These are phyloP conservation scores for Rhododendron vialii DNA, from an alignment of 148 eudicot genomes.

Conservation along the genomic window DNA sequence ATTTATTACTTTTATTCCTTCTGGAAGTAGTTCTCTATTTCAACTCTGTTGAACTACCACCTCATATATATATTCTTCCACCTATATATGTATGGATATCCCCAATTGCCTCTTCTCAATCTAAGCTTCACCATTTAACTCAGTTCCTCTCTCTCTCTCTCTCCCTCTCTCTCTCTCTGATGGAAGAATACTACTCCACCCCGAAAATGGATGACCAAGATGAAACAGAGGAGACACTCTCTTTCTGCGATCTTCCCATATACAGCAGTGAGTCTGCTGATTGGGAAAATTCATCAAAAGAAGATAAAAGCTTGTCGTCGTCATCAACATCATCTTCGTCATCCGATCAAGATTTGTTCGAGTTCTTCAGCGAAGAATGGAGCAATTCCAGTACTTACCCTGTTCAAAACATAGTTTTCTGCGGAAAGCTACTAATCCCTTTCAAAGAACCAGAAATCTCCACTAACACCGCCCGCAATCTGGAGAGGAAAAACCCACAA, in stretches of 20 bases:
- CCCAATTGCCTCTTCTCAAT: background rate
- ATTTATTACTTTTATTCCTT: background rate
- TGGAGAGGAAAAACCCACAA: background rate
- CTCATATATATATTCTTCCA: background rate
- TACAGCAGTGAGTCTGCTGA: constrained; percentile 11
- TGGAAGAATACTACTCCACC: background rate
- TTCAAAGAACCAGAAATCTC: background rate
- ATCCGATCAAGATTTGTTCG: constrained; percentile 19
- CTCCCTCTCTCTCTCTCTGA: background rate
- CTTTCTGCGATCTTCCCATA: constrained; percentile 26
- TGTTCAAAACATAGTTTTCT: constrained; percentile 17
- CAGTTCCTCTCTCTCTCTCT: background rate
- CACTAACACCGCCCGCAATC: background rate
- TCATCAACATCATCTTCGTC: background rate
- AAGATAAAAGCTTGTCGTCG: background rate
- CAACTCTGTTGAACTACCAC: background rate
- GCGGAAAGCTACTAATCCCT: constrained; percentile 6
- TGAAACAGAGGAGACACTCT: constrained; percentile 25
- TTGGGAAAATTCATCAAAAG: background rate
- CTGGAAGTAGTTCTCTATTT: background rate
- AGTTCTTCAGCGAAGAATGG: constrained; percentile 30
- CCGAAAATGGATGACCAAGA: background rate
- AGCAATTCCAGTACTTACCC: background rate
- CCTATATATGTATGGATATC: background rate
- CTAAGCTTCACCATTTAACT: background rate